These are phyloP conservation scores for Cordyceps fumosorosea DNA, from an alignment of 2,329 filamentous ascomycete genomes.

Conservation along the genomic window DNA sequence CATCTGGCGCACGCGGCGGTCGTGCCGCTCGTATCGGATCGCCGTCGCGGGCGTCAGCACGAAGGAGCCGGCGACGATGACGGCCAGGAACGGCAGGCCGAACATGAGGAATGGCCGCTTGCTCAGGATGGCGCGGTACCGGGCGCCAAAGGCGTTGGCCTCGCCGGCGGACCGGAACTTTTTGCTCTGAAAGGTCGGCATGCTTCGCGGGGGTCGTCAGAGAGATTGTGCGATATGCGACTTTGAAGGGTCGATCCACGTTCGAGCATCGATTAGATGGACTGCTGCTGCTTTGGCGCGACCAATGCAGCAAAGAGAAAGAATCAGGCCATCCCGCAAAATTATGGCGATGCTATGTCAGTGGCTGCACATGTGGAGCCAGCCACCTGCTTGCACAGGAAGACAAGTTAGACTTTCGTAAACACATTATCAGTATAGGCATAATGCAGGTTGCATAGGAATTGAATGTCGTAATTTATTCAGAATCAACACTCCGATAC, in stretches of 20 bases:
- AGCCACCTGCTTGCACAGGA: not conserved
- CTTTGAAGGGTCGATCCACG: not conserved
- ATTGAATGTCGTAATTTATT: not conserved
- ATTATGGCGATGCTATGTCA: not conserved
- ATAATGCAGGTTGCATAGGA: not conserved
- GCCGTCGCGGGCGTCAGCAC: conserved; percentile 91
- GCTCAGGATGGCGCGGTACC: conserved; percentile 68
- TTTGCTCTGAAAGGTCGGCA: conserved; percentile 57
- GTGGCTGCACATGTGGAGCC: conserved; percentile 5
- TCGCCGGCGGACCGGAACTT: conserved; percentile 64
- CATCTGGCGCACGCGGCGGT: conserved; percentile 80
- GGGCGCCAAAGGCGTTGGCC: conserved; percentile 61
- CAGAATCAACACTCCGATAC: not conserved
- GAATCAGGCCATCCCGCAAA: not conserved
- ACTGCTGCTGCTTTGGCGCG: not conserved
- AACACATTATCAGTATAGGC: not conserved
- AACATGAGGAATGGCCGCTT: conserved; percentile 87
- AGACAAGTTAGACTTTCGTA: not conserved
- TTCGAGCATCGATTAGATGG: not conserved
- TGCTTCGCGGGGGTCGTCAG: conserved; percentile 14
- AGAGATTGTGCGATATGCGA: not conserved
- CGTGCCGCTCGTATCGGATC: conserved; percentile 86
- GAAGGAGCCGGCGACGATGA: conserved; percentile 90
- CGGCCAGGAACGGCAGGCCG: conserved; percentile 82
- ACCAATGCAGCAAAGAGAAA: not conserved